A percentile compares a stretch with the other conserved stretches of the same genome.
Conservation (phyloP, 148 eudicot genomes). For the Tetragonia tetragonoides region DNA sequence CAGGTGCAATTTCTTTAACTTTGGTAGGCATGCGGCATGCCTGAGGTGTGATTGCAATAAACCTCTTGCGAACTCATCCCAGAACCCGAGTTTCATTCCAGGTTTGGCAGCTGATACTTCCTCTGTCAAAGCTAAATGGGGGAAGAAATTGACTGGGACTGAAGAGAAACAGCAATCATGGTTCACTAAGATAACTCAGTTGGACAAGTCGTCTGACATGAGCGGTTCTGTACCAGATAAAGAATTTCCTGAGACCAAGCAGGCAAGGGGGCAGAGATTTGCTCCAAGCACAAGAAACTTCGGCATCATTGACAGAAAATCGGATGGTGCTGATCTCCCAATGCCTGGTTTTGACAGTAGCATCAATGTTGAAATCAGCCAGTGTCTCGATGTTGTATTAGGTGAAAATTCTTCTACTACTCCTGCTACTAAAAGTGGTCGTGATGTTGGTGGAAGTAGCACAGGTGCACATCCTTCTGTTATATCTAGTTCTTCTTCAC, state of each 20-base stretch:
- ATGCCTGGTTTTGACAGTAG: conserved; percentile 21
- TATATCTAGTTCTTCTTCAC: conserved; percentile 16
- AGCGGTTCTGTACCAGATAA: conserved; percentile 31
- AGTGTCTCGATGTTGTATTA: conserved; percentile 33
- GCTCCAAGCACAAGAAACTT: conserved; percentile 27
- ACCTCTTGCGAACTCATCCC: conserved; percentile 34
- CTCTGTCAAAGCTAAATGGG: conserved; percentile 24
- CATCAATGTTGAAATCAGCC: conserved; percentile 19
- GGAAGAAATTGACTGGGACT: conserved; percentile 34
- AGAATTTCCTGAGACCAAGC: conserved; percentile 41
- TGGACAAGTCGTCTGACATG: conserved; percentile 41
- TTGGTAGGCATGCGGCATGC: conserved; percentile 62
- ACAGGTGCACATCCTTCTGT: conserved; percentile 2
- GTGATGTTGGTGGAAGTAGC: conserved; percentile 8
- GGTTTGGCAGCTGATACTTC: conserved; percentile 20
- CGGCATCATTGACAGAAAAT: conserved; percentile 9
- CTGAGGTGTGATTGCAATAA: conserved; percentile 79
- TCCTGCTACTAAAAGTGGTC: conserved; percentile 9
- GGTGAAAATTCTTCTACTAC: conserved; percentile 21
- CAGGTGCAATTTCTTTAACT: conserved; percentile 81
- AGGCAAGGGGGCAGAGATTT: neutral
- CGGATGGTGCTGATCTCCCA: conserved; percentile 12
- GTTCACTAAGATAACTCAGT: conserved; percentile 50
- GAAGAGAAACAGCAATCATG: conserved; percentile 50
- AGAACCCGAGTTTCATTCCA: conserved; percentile 16